Conservation (phyloP, 371 early-diverging fungal species). For the Mucor saturninus region DNA sequence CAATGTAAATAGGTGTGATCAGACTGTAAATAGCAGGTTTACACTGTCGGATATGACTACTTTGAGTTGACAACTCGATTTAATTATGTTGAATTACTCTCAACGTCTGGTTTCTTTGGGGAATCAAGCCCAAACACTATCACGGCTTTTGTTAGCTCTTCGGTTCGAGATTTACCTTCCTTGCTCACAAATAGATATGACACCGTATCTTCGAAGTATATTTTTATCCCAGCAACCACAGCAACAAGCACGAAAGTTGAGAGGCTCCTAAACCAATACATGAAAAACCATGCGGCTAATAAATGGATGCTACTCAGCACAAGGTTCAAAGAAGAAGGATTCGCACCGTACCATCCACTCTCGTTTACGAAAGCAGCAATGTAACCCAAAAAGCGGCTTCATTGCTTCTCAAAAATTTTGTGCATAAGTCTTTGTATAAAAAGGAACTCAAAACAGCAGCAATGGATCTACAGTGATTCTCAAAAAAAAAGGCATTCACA, state of each 20-base stretch:
- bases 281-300: constrained; percentile 13
- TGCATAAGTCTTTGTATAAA: constrained; percentile 6
- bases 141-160: not conserved
- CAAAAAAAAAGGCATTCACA: not conserved
- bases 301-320: constrained; percentile 16
- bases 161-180: not conserved
- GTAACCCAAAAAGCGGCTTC: constrained; percentile 11
- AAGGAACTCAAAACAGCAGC: constrained; percentile 6
- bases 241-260: not conserved
- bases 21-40: no score
- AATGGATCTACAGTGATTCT: not conserved
- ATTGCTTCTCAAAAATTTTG: constrained; percentile 11
- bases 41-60: constrained; percentile 4
- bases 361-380: constrained; percentile 4
- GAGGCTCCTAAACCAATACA: constrained; percentile 12
- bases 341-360: constrained; percentile 7
- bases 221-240: constrained; percentile 2
- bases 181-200: not conserved
- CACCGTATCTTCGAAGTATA: not conserved
- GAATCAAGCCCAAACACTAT: no score
- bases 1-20: no score
- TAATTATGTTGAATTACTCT: not conserved
- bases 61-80: constrained; percentile 8
- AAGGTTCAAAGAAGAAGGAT: constrained; percentile 13
- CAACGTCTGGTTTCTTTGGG: no score